Base-by-base conservation (phyloP, 257 asterid genomes). In the Solanum clarkiae region DNA sequence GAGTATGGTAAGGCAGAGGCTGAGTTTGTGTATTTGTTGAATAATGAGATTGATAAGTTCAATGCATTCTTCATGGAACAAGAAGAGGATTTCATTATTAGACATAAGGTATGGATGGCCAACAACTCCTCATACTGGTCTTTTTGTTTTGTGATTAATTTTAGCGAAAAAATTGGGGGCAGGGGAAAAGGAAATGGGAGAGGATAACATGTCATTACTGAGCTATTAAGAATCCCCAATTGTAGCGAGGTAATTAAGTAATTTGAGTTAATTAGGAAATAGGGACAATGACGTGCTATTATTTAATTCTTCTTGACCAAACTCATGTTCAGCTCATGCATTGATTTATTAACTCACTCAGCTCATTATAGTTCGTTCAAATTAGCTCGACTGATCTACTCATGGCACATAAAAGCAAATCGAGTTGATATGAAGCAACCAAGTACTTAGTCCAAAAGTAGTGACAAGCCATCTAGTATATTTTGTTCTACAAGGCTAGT, bases 1-100 rank as follows among this genome's bases (percentile, higher is more conserved):
- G 92, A 91, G 24, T 84, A 75, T 63, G 92, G 88, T 4, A 90
- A 83, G 89, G 90, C 94, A 22, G 96, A 93, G 89, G 89, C 94
- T 8, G 93, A 89, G 85, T 97, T 97, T 57, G 91, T 94, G 84
- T 89, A 75, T 86, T 79, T 92, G 91, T 85, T 97, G 93, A 92
- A 97, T 80, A 84, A 85, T 60, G 98, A 95, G 97, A 95, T 97
- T 85, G 98, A 95, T 10, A 97, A 97, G 74, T 93, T 97, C 84
- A 97, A 97, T 87, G 93, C 93, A 24, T 95, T 97, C 65, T 97
- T 95, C 69, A 86, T 94, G 93, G 99, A 94, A 15, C 94, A 92
- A 84, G 99, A 97, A 69, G 99, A 97, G 86, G 99, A 97, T 82
- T 97, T 95, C 88, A 92, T 97, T 53, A 95, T 95, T 71, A 93